Evolutionary conservation across 495 filamentous ascomycete species (phyloP), one percentile per base, ranked within the genome.

Genomic region (Daldinia loculata): DNA sequence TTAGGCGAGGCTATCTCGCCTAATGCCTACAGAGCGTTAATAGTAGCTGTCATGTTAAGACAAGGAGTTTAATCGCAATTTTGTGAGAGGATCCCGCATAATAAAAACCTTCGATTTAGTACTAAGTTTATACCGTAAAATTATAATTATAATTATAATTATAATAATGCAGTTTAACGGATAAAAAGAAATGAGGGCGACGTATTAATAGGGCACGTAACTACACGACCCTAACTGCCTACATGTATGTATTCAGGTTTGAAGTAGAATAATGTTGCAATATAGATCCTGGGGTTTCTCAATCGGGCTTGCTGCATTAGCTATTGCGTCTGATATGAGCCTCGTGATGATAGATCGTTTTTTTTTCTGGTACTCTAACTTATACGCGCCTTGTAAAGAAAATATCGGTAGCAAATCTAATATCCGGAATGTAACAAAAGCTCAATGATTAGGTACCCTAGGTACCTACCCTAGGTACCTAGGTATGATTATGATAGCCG

Each of bases 281-380:
- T 36, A 53, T 19, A 53, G 65, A 57, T 65, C 57, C 58, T 41
- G 9, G 56, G 56, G n/a, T 51, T 64, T 50, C 70, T 63, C 26
- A 65, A 72, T 73, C 45, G 55, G 62, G 66, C 27, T 32, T 60
- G 32, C 8, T 69, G 70, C 70, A 69, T 72, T 45, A 73, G 52
- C 38, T 59, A 69, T 66, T 52, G 66, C 70, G 70, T 69, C 45
- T 41, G 45, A 14, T 50, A 43, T 26, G 51, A 69, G 51, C 65
- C 65, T 62, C 70, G 65, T 69, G 66, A 73, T 66, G 66, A 59
- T 56, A 19, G 43, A 48, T 24, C 43, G 17, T 22, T 50, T 50
- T 57, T 56, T 56, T n/a, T 39, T 27, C 63, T 41, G 34, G 36
- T 29, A 3, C 29, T 51, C 12, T 50, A 59, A 52, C 52, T 29